Percentiles rank a stretch among this genome's conserved stretches.
phyloP scores from a whole-genome alignment of 352 stramenopile genomes.

The Pythium rhizo-oryzae region DNA sequence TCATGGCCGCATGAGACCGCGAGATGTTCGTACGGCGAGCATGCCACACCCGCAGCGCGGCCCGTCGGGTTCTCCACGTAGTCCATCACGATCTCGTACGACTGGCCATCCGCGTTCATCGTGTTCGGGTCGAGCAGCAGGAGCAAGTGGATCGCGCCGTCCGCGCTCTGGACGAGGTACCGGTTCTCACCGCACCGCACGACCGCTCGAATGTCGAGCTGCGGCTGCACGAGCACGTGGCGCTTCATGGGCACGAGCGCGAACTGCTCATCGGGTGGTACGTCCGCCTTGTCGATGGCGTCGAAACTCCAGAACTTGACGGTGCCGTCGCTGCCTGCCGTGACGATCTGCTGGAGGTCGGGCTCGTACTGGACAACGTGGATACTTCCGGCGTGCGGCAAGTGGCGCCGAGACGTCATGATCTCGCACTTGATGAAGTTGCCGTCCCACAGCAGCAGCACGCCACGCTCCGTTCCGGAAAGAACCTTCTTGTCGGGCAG shows the following conservation, averaged over 20 bases:
- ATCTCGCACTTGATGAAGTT: slow-evolving; percentile 97
- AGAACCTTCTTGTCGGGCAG: slow-evolving; percentile 95
- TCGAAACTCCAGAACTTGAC: slow-evolving; percentile 92
- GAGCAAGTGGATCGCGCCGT: slow-evolving; percentile 56
- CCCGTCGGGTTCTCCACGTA: slow-evolving; percentile 72
- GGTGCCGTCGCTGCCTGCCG: slow-evolving; percentile 80
- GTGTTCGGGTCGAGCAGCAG: slow-evolving; percentile 25
- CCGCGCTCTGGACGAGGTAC: slow-evolving; percentile 72
- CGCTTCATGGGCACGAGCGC: slow-evolving; percentile 70
- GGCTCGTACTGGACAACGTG: slow-evolving; percentile 74
- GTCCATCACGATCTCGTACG: slow-evolving; percentile 50
- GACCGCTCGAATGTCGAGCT: slow-evolving; percentile 74
- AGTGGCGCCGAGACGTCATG: slow-evolving; percentile 58
- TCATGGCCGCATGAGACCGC: slow-evolving; percentile 86
- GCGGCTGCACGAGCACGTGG: slow-evolving; percentile 52
- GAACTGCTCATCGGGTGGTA: slow-evolving; percentile 76
- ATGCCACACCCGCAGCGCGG: slow-evolving; percentile 67
- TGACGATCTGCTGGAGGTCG: slow-evolving; percentile 53
- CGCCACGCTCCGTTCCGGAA: slow-evolving; percentile 84
- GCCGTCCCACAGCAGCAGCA: slow-evolving; percentile 94
- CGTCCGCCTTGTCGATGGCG: slow-evolving; percentile 86
- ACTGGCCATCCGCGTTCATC: slow-evolving; percentile 23
- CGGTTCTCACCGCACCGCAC: slow-evolving; percentile 41
- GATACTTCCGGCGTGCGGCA: slow-evolving; percentile 73
- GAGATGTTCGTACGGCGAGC: slow-evolving; percentile 87